Percentiles rank a stretch among this genome's conserved stretches.
Conservation (phyloP, 495 filamentous ascomycete species). For the Xylaria curta region DNA sequence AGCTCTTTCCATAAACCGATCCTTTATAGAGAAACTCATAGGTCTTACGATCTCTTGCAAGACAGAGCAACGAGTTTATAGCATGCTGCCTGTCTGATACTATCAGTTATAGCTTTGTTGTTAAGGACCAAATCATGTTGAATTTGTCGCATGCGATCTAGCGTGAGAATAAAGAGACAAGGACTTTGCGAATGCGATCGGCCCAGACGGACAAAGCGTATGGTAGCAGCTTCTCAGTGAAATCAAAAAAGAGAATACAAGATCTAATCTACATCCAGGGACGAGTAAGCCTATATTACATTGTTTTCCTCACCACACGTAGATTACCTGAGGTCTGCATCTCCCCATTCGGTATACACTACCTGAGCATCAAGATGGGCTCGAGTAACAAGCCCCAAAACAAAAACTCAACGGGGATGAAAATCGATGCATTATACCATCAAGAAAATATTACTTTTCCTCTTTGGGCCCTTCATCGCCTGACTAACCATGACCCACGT, state of each 20-base stretch:
- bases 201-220: background rate
- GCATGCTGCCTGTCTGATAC: background rate
- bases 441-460: background rate
- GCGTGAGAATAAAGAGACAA: background rate
- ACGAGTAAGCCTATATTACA: background rate
- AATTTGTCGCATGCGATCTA: background rate
- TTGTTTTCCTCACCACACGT: background rate
- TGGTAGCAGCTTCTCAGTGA: background rate
- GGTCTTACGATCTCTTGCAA: background rate
- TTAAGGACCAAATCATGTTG: background rate
- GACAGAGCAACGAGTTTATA: background rate
- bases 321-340: background rate
- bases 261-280: background rate
- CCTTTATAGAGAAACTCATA: background rate
- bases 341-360: background rate
- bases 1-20: background rate
- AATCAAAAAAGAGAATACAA: background rate
- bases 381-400: background rate
- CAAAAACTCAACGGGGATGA: background rate
- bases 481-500: background rate
- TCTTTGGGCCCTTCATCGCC: fast-evolving
- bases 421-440: background rate
- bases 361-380: background rate
- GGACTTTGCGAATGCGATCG: background rate
- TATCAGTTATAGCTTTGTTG: background rate